Evolutionary conservation across 116 monocot genomes (phyloP), one percentile per base, ranked within the genome.

Genomic region (Papilionanthe hybrid): DNA sequence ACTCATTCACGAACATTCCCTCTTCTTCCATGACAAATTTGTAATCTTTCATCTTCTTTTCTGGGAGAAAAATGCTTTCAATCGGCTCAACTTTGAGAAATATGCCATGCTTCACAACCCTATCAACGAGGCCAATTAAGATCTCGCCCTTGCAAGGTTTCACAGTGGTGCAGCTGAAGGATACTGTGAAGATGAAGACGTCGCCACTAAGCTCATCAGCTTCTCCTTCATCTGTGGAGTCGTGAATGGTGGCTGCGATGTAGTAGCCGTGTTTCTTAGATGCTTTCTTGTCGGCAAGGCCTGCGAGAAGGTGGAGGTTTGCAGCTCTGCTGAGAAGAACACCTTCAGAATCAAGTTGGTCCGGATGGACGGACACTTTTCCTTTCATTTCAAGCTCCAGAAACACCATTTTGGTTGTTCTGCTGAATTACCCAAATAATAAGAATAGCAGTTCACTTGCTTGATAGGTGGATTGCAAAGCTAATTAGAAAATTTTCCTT

Each of bases 261-360:
- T 82, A 89, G 65, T 90, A 92, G 0, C 94, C 94, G 42, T 87
- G 86, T 75, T 90, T 84, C 68, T 90, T 86, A 0, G 90, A 88
- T 20, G 94, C 88, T 79, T 87, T 92, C 29, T 78, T 85, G 58
- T 50, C 77, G 25, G 90, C 57, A 1, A 94, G 73, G 20, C 92
- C 89, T 50, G 87, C 89, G 41, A 94, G 53, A 43, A 94, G 86
- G 22, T 81, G 86, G 0, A 92, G 45, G 45, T 90, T 84, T 44
- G 92, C 86, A 3, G 84, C 72, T 78, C 86, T 88, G 9, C 75
- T 79, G 3, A 92, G 87, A 53, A 84, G 37, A 48, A 94, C 84
- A 53, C 15, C 87, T 45, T 84, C 81, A 2, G 82, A 30, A 32
- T 80, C 81, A 4, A 94, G 84, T 48, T 90, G 72, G 15, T 86